Base-by-base conservation (phyloP, 192 early-diverging fungal species). In the Pilobolus umbonatus region DNA sequence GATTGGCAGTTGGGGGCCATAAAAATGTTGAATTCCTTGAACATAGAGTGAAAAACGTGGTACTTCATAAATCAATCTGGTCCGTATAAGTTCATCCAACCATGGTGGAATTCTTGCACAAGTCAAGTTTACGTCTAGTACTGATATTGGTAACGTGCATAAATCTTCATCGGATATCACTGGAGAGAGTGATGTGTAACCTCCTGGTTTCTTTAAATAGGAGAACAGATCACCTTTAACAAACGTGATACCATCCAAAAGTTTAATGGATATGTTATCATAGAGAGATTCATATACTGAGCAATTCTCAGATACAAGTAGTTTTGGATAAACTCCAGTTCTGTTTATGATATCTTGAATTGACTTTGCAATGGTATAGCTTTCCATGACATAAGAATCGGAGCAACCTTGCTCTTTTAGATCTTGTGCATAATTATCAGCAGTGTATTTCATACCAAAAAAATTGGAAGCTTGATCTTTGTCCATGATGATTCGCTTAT, bases 201-300 rank as follows among this genome's bases (percentile, higher is more conserved):
- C n/a, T n/a, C n/a, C n/a, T n/a, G n/a, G n/a, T n/a, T n/a, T n/a
- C n/a, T n/a, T n/a, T n/a, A n/a, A n/a, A n/a, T n/a, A n/a, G n/a
- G n/a, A n/a, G n/a, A n/a, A n/a, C n/a, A n/a, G n/a, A 70, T 99
- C 94, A 67, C 96, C 94, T 26, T 93, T 89, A 62, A 95, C 88
- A 82, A 98, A 91, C 38, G 88, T 86, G 48, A 99, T 76, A 64
- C 98, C 91, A 0, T 94, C 93, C 69, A 98, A 95, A 8, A 99
- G 77, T 28, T 91, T 93, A 26, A 99, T 89, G 34, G 92, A 84
- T 46, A 87, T 78, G 7, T 91, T 81, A 75, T 98, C 93, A 22
- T 92, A 91, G 4, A 94, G 95, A 32, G 98, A 78, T 71, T 98
- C 93, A 77, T 96, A 99, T 17, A 94, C 94, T 7, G 92, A 94